Base-by-base conservation (phyloP, 208 protist species). In the Balamuthia mandrillaris region DNA sequence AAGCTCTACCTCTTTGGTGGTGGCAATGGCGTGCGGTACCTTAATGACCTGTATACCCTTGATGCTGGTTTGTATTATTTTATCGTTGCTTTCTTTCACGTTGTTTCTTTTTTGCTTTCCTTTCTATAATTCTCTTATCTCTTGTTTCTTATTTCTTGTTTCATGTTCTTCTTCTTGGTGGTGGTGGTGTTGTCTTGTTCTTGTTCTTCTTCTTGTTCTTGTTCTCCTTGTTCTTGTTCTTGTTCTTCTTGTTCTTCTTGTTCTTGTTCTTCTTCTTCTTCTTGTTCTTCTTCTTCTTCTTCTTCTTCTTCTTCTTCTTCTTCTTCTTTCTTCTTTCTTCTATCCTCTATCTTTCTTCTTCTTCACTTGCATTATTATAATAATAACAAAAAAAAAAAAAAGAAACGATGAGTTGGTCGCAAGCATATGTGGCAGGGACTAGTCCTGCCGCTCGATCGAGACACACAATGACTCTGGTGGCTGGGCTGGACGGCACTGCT, bases 1-100 rank as follows among this genome's bases (percentile, higher is more conserved):
- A 89, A 70, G n/a, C 84, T 90, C 33, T 90, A 79, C 81, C 68
- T 90, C 35, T 90, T 90, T 78, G 88, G 88, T 42, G 88, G 88
- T 44, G 85, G 88, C 41, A 84, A 88, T 45, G 88, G 88, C 0
- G 42, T 82, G 27, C 85, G 83, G 18, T 88, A 81, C 54, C 84
- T 88, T 39, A 88, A 90, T 42, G 88, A 90, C 72, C 29, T 90
- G 12, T 77, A 87, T 81, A 27, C 85, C 7, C 54, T 90, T 24
- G 88, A 90, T 63, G 81, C 79, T 45, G 85, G 85, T 87, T 45
- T 37, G 51, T n/a, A 5, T 42, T 70, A 14, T 12, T 21, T 12
- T 12, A 14, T 27, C 27, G 16, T 27, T 70, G 61, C 27, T 70
- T 27, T 27, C 14, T 3, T 10, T 61, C 7, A 45, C 37, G 35